Conservation (phyloP, 176 grass and related monocot species). For the Stipa capillata region DNA sequence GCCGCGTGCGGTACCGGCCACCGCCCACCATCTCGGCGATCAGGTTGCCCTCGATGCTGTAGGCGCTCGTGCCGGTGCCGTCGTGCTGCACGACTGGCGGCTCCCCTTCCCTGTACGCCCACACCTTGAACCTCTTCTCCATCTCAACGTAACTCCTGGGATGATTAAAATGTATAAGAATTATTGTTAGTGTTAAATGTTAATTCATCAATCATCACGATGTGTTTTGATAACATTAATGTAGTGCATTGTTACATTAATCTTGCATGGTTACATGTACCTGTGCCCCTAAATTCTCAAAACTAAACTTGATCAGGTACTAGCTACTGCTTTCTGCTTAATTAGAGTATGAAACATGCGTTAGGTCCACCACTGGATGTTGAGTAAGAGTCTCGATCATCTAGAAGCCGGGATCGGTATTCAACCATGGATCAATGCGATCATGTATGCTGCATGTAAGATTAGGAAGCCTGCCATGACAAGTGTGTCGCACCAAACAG, state of each 20-base stretch:
- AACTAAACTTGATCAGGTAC: not conserved
- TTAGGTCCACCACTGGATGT: not conserved
- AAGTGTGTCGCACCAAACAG: not conserved
- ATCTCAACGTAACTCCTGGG: slow-evolving; percentile 44
- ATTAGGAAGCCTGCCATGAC: not conserved
- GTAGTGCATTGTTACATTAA: too few relatives aligned
- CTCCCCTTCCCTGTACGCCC: slow-evolving; percentile 32
- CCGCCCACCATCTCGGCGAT: slow-evolving; percentile 14
- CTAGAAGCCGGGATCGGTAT: not conserved
- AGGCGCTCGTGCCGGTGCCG: not conserved
- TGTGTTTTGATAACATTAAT: too few relatives aligned
- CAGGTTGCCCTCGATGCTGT: slow-evolving; percentile 26
- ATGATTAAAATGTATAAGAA: too few relatives aligned
- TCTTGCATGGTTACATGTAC: not conserved
- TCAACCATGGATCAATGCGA: not conserved
- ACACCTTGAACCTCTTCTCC: slow-evolving; percentile 41
- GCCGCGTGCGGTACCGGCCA: slow-evolving; percentile 6
- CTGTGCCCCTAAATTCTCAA: not conserved
- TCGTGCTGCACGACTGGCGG: slow-evolving; percentile 20
- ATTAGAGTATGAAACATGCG: not conserved
- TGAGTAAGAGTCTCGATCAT: not conserved
- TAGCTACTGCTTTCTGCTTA: too few relatives aligned
- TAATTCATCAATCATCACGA: too few relatives aligned
- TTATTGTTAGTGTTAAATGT: too few relatives aligned
- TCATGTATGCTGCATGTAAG: not conserved